Conservation (phyloP, 1,139 yeast genomes). For the Yamadazyma sp. region DNA sequence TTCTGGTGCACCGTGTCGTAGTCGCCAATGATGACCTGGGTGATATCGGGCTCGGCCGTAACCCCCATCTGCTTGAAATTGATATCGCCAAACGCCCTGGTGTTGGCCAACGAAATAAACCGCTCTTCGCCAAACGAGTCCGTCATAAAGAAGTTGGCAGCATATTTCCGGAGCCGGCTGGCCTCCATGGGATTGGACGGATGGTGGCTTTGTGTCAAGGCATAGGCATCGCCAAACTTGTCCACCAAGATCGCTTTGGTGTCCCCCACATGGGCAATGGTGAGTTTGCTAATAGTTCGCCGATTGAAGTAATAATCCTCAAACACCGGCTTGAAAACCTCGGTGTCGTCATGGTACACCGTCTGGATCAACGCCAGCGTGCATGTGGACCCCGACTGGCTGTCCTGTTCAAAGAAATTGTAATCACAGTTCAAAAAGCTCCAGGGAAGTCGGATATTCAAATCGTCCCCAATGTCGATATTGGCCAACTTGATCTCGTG, state of each 20-base stretch:
- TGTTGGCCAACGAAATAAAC: slow-evolving; percentile 81
- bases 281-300: slow-evolving; percentile 63
- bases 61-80: slow-evolving; percentile 80
- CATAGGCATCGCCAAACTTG: slow-evolving; percentile 72
- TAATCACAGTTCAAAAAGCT: slow-evolving; percentile 65
- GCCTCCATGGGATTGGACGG: slow-evolving; percentile 83
- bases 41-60: slow-evolving; percentile 87
- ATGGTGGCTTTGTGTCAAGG: slow-evolving; percentile 80
- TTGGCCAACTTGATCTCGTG: slow-evolving; percentile 20
- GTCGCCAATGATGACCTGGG: slow-evolving; percentile 64
- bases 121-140: slow-evolving; percentile 95
- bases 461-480: slow-evolving; percentile 42
- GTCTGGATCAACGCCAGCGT: slow-evolving; percentile 74
- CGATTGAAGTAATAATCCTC: slow-evolving; percentile 68
- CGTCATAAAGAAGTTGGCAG: slow-evolving; percentile 74
- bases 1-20: slow-evolving; percentile 29
- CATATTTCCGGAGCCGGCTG: slow-evolving; percentile 63
- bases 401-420: slow-evolving; percentile 34
- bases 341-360: slow-evolving; percentile 33
- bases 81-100: slow-evolving; percentile 90
- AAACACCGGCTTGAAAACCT: slow-evolving; percentile 23
- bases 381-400: slow-evolving; percentile 75
- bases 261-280: slow-evolving; percentile 94
- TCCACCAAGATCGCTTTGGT: slow-evolving; percentile 85
- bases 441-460: slow-evolving; percentile 59